Conservation (phyloP, 805 yeast genomes). For the Kluyveromyces nonfermentans region DNA sequence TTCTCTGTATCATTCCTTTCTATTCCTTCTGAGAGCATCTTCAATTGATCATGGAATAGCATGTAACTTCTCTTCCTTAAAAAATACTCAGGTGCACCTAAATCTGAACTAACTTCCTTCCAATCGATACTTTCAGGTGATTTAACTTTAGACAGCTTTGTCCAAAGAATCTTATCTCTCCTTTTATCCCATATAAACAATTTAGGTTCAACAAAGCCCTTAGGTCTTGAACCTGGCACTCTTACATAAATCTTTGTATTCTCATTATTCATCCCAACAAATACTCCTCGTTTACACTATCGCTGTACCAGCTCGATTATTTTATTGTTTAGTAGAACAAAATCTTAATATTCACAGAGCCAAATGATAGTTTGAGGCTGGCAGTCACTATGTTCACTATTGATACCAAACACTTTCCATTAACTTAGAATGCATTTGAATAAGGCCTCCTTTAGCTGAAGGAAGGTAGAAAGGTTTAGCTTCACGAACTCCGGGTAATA, state of each 20-base stretch:
- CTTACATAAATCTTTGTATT: conserved; percentile 36
- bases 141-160: conserved; percentile 17
- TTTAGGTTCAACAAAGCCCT: conserved; percentile 34
- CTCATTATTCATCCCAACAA: conserved; percentile 22
- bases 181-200: conserved; percentile 26
- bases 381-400: no score
- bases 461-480: neutral
- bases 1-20: conserved; percentile 13
- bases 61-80: conserved; percentile 23
- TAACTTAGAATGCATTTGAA: no score
- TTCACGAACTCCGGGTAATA: neutral
- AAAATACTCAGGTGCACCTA: conserved; percentile 29
- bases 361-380: no score
- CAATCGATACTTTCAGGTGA: conserved; percentile 22
- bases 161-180: conserved; percentile 28
- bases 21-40: conserved; percentile 18
- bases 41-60: conserved; percentile 21
- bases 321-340: no score
- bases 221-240: conserved; percentile 33
- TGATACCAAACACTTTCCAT: no score
- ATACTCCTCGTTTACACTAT: no score
- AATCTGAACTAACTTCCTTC: conserved; percentile 25
- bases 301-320: no score
- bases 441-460: no score
- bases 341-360: no score